phyloP scores from a whole-genome alignment of 495 filamentous ascomycete genomes.

The Penicillium manginii region DNA sequence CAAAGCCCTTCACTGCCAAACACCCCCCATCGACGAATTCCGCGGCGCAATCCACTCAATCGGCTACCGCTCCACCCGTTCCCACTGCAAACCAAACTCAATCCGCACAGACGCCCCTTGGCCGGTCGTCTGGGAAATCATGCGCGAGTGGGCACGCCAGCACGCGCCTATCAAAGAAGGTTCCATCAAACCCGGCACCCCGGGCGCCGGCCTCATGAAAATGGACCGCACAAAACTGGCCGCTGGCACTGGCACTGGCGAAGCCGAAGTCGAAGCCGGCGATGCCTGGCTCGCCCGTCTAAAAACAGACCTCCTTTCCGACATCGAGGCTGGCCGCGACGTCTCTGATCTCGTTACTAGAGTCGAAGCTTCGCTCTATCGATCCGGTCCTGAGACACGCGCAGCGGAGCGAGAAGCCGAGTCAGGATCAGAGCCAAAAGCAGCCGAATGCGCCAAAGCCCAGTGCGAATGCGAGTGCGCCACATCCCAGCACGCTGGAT shows the following conservation, averaged over 20 bases:
- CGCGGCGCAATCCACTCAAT: constrained; percentile 78
- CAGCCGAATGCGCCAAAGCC: background rate
- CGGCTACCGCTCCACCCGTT: constrained; percentile 80
- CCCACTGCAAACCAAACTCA: constrained; percentile 86
- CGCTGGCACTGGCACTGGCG: too few species aligned
- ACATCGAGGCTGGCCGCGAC: constrained; percentile 40
- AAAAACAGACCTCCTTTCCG: constrained; percentile 41
- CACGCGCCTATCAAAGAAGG: constrained; percentile 71
- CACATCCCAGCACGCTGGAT: constrained; percentile 49
- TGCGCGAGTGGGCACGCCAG: constrained; percentile 87
- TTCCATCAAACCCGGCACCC: constrained; percentile 65
- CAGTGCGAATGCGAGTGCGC: constrained; percentile 1
- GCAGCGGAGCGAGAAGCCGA: constrained; percentile 14
- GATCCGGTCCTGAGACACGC: constrained; percentile 27
- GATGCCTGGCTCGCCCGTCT: constrained; percentile 30
- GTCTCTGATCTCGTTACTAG: constrained; percentile 43
- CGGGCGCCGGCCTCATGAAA: constrained; percentile 69
- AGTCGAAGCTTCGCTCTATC: constrained; percentile 52
- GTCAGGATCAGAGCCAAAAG: constrained; percentile 3
- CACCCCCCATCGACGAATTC: constrained; percentile 70
- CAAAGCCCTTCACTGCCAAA: constrained; percentile 74
- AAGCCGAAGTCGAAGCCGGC: background rate
- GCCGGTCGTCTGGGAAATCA: constrained; percentile 87
- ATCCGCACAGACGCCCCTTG: constrained; percentile 91
- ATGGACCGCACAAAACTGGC: constrained; percentile 37